A percentile compares a stretch with the other conserved stretches of the same genome.
phyloP scores from a whole-genome alignment of 2,329 filamentous ascomycete species.

The Fusarium transvaalense region DNA sequence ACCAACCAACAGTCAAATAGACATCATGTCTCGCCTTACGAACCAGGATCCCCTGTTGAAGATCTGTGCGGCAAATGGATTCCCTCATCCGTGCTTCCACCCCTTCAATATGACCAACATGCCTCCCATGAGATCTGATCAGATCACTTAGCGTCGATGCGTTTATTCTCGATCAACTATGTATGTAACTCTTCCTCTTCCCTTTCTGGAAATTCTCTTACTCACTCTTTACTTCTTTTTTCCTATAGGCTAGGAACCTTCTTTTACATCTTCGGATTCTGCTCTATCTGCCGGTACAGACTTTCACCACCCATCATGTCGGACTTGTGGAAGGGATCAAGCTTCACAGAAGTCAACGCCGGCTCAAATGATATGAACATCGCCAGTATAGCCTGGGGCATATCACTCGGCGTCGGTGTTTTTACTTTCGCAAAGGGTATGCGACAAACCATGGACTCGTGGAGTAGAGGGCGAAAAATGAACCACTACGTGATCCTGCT shows the following conservation, averaged over 20 bases:
- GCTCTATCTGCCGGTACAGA: neutral
- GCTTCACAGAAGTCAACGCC: slow-evolving; percentile 25
- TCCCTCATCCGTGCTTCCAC: slow-evolving; percentile 27
- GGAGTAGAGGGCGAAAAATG: slow-evolving; percentile 39
- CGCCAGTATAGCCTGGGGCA: slow-evolving; percentile 48
- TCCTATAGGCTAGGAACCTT: neutral
- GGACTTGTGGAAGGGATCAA: slow-evolving; percentile 35
- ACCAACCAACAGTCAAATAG: slow-evolving; percentile 11
- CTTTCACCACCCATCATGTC: slow-evolving; percentile 27
- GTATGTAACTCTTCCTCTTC: slow-evolving; percentile 3
- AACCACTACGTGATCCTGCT: slow-evolving; percentile 44
- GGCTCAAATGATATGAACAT: slow-evolving; percentile 46
- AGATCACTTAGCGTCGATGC: slow-evolving; percentile 26
- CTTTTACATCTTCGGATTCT: neutral
- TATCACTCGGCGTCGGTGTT: slow-evolving; percentile 46
- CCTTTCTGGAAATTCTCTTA: neutral
- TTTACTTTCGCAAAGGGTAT: slow-evolving; percentile 44
- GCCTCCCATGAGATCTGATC: slow-evolving; percentile 10
- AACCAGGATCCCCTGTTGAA: slow-evolving; percentile 18
- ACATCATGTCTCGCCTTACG: slow-evolving; percentile 10
- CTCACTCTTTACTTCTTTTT: neutral
- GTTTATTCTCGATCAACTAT: slow-evolving; percentile 35
- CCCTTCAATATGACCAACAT: slow-evolving; percentile 12
- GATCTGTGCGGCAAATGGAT: slow-evolving; percentile 34
- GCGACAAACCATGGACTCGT: slow-evolving; percentile 44